Conservation (phyloP, 164 flowering plant genomes). For the Cinnamomum chago region DNA sequence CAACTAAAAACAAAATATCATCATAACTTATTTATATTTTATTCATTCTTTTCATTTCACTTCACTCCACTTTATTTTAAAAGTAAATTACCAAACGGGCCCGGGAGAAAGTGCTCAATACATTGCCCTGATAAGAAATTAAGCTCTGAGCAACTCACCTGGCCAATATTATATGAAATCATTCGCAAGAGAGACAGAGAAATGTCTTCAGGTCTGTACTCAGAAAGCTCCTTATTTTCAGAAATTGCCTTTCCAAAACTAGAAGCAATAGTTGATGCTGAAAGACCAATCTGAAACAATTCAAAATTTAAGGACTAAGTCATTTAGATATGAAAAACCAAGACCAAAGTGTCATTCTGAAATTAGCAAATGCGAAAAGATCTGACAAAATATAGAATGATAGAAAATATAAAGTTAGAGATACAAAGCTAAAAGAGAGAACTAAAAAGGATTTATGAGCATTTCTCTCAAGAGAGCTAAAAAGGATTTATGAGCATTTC, state of each 20-base stretch:
- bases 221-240: conserved; percentile 83
- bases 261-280: conserved; percentile 97
- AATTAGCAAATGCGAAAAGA: too few species aligned
- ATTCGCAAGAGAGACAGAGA: conserved; percentile 88
- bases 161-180: conserved; percentile 98
- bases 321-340: neutral
- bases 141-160: conserved; percentile 40
- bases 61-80: too few species aligned
- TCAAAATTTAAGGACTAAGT: neutral
- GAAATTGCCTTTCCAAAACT: conserved; percentile 94
- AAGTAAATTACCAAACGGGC: too few species aligned
- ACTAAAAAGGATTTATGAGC: neutral
- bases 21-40: too few species aligned
- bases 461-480: too few species aligned
- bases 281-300: conserved; percentile 75
- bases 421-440: neutral
- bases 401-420: too few species aligned
- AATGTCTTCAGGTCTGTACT: conserved; percentile 96
- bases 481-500: neutral
- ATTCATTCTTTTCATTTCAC: too few species aligned
- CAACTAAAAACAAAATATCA: too few species aligned
- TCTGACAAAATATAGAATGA: neutral
- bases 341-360: neutral
- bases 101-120: neutral
- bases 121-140: neutral